A percentile compares a stretch with the other conserved stretches of the same genome.
Evolutionary conservation across 306 rosid genomes (phyloP).

Genomic region (Malus sieversii): DNA sequence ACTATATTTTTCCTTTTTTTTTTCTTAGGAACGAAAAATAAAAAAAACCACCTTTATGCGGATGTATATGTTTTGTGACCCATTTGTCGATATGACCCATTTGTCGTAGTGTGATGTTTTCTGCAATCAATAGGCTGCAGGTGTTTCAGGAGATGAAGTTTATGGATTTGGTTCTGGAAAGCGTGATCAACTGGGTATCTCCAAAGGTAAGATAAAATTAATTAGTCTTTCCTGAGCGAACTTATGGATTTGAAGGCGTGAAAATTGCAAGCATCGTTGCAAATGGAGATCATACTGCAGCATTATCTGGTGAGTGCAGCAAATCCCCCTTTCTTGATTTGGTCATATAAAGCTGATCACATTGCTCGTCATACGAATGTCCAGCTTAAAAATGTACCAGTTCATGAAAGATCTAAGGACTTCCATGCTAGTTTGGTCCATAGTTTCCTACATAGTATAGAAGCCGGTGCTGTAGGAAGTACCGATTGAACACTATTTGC

Average conservation of each 20-base stretch:
- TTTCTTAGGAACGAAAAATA: not conserved
- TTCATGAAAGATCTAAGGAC: not conserved
- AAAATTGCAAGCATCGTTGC: constrained; percentile 48
- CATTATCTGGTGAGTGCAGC: constrained; percentile 51
- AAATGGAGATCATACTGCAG: constrained; percentile 92
- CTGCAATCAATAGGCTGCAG: constrained; percentile 31
- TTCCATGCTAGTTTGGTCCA: not conserved
- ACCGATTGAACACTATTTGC: not conserved
- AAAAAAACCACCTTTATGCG: not conserved
- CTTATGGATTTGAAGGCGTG: constrained; percentile 42
- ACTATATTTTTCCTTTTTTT: not conserved
- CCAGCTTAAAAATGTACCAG: not conserved
- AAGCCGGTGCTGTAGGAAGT: not conserved
- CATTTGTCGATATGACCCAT: not conserved
- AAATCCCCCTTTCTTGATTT: constrained; percentile 14
- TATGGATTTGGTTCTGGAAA: constrained; percentile 89
- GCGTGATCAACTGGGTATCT: constrained; percentile 81
- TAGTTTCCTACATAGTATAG: not conserved
- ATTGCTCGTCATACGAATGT: not conserved
- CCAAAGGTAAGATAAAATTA: constrained; percentile 41
- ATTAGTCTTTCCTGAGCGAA: constrained; percentile 39
- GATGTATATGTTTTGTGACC: not conserved
- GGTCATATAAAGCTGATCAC: not conserved
- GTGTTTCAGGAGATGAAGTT: constrained; percentile 34
- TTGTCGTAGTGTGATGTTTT: not conserved